Base-by-base conservation (phyloP, 2,329 filamentous ascomycete species). In the Trichoderma koningiopsis region DNA sequence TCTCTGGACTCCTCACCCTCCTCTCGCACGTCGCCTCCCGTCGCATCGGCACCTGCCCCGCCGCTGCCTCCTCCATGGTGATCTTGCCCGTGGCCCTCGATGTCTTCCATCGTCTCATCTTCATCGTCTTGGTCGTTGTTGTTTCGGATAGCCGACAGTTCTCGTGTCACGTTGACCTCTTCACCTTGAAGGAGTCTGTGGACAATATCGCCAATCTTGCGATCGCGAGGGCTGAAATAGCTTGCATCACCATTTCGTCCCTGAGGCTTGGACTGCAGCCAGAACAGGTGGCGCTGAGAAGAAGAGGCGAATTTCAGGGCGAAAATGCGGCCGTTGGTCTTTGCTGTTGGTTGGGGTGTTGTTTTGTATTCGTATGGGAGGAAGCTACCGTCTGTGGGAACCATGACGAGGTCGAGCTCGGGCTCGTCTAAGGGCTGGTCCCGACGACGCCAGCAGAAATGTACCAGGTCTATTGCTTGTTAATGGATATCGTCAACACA, bases 361-460 rank as follows among this genome's bases (percentile, higher is more conserved):
- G 84, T 81, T 67, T 84, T 85, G 69, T 84, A 82, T 72, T 92
- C 87, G 82, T 97, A 96, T 8, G 94, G 93, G 14, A 89, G 85
- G 81, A 99, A 99, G 76, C 89, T 90, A 74, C 92, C 93, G 79
- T 99, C 96, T 66, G 87, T 87, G 27, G 96, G 95, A 64, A 99
- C 90, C 92, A 97, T 97, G 75, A 97, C 89, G 47, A 99, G 87
- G 78, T 99, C 94, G 72, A 97, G 83, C 71, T 96, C 91, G 69
- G 94, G 91, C 70, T 92, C 83, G 72, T 91, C 88, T 73, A 93
- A 81, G 27, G 90, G 84, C 70, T 88, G 87, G 73, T 85, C 87
- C 73, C 96, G 91, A 76, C 92, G 90, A 73, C 94, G 91, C 96
- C 96, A 99, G 87, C 94, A 97, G 83, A 99, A 97, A 83, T 97